Conservation (phyloP, 768 basidiomycete species). For the Serpula lacrymans region DNA sequence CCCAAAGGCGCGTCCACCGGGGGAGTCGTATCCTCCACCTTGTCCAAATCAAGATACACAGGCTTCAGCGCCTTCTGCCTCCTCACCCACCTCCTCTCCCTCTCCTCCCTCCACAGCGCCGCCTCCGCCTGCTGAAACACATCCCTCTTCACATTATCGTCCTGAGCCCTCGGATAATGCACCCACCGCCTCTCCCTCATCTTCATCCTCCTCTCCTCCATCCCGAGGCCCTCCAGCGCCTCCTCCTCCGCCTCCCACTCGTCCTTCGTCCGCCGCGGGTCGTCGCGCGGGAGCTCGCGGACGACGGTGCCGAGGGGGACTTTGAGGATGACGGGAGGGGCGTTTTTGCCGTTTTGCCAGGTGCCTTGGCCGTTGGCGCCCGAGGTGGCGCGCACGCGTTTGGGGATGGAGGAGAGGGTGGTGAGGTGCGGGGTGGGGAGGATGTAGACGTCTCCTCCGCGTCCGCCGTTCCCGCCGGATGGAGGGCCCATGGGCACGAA, state of each 20-base stretch:
- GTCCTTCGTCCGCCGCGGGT: conserved; percentile 60
- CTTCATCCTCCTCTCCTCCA: conserved; percentile 48
- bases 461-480: conserved; percentile 90
- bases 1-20: conserved; percentile 63
- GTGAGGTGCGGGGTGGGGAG: conserved; percentile 74
- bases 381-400: conserved; percentile 60
- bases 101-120: conserved; percentile 55
- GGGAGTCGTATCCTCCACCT: conserved; percentile 36
- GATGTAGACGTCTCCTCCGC: conserved; percentile 85
- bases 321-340: conserved; percentile 65
- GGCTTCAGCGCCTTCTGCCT: conserved; percentile 41
- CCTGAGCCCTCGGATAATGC: conserved; percentile 69
- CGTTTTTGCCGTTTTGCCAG: conserved; percentile 82
- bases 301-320: conserved; percentile 93
- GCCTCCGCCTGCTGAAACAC: conserved; percentile 72
- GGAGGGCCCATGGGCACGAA: conserved; percentile 82
- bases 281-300: conserved; percentile 64
- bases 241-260: conserved; percentile 76
- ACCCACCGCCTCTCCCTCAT: conserved; percentile 72
- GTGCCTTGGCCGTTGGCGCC: conserved; percentile 79
- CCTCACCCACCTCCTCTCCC: conserved; percentile 49
- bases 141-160: conserved; percentile 59
- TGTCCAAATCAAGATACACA: conserved; percentile 61
- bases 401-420: conserved; percentile 69
- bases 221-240: conserved; percentile 43